Conservation (phyloP, 139 green algal genomes). For the Choricystis sp. region DNA sequence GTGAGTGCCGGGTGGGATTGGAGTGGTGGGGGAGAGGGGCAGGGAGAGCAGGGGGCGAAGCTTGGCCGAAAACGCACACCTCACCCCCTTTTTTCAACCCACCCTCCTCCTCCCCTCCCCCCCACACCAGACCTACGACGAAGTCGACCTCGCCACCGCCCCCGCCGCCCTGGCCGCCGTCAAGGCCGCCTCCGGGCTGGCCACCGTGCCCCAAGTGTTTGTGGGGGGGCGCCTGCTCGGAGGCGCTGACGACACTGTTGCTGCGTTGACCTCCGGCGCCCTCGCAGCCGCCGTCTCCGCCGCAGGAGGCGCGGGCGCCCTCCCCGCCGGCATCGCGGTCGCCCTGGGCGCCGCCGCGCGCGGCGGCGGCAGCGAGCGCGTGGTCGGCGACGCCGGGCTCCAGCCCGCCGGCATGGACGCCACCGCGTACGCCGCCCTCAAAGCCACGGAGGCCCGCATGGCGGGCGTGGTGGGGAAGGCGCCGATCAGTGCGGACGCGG, state of each 20-base stretch:
- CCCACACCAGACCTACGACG: too few relatives aligned
- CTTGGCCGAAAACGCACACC: too few relatives aligned
- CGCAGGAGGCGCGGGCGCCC: not conserved
- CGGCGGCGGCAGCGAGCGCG: too few relatives aligned
- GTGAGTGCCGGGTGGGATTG: too few relatives aligned
- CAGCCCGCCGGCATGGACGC: not conserved
- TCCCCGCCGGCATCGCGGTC: constrained; percentile 4
- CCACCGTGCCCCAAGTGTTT: constrained; percentile 59
- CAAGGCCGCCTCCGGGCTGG: constrained; percentile 33
- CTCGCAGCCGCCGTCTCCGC: constrained; percentile 18
- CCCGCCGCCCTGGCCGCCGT: constrained; percentile 24
- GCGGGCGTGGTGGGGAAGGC: not conserved
- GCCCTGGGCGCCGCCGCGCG: not conserved
- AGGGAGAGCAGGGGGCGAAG: not conserved
- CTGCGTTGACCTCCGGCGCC: constrained; percentile 16
- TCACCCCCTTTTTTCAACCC: too few relatives aligned
- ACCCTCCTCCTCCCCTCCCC: too few relatives aligned
- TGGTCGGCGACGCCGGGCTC: not conserved
- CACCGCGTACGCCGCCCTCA: not conserved
- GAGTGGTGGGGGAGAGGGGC: too few relatives aligned
- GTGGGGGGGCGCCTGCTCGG: constrained; percentile 46
- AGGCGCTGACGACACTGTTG: constrained; percentile 44
- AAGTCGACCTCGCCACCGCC: constrained; percentile 37
- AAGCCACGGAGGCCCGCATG: not conserved
- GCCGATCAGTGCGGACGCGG: too few relatives aligned